A percentile compares a stretch with the other conserved stretches of the same genome.
Evolutionary conservation across 495 filamentous ascomycete species (phyloP).

Genomic region (Talaromyces wortmannii): DNA sequence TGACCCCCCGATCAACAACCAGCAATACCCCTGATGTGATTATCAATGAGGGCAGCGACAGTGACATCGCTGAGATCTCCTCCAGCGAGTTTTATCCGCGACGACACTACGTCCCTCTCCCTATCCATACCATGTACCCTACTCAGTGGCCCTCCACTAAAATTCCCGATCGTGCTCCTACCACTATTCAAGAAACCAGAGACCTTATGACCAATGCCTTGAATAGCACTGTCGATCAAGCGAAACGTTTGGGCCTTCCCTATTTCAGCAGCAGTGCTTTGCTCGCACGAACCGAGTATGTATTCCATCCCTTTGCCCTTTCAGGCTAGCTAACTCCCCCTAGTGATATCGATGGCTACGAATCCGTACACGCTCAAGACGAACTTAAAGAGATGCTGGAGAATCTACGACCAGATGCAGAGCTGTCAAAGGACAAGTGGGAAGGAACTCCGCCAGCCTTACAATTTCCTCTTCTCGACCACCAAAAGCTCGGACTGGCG

Average conservation of each 20-base stretch:
- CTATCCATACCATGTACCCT: constrained; percentile 8
- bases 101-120: background rate
- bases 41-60: constrained; percentile 15
- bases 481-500: constrained; percentile 75
- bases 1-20: background rate
- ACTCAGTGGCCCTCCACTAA: background rate
- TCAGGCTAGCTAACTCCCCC: background rate
- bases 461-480: constrained; percentile 64
- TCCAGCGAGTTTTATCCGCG: constrained; percentile 7
- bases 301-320: background rate
- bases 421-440: constrained; percentile 55
- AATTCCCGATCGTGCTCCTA: background rate
- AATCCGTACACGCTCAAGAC: constrained; percentile 43
- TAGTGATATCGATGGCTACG: constrained; percentile 14
- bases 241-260: background rate
- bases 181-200: background rate
- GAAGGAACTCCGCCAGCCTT: constrained; percentile 72
- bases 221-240: no score
- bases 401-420: constrained; percentile 69
- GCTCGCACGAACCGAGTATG: background rate
- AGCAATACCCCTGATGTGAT: background rate
- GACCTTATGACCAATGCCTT: no score
- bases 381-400: constrained; percentile 64
- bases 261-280: background rate
- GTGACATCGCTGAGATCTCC: constrained; percentile 22